Conservation (phyloP, 2,329 filamentous ascomycete species). For the Pezicula radicicola region DNA sequence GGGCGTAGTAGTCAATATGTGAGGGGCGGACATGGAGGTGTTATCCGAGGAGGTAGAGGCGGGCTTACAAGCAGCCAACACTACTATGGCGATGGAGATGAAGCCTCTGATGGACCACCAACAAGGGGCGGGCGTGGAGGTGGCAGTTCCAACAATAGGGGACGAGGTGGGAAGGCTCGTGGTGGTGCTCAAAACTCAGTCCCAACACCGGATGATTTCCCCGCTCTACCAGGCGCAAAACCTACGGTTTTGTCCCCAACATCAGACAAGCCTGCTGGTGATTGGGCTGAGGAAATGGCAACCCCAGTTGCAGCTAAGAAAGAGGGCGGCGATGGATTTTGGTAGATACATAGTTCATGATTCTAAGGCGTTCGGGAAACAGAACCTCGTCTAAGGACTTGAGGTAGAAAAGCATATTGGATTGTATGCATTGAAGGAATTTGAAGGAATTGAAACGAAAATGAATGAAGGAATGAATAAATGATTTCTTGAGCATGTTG, state of each 20-base stretch:
- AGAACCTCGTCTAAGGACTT: slow-evolving; percentile 19
- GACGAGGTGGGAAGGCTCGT: slow-evolving; percentile 13
- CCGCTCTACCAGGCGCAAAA: slow-evolving; percentile 15
- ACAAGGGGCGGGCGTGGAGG: slow-evolving; percentile 8
- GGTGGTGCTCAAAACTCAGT: slow-evolving; percentile 3
- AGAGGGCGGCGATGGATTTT: neutral
- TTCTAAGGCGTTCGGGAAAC: neutral
- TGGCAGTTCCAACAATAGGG: slow-evolving; percentile 14
- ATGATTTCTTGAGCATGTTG: no score
- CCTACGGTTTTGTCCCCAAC: neutral
- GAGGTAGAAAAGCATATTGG: neutral
- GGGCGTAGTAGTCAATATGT: slow-evolving; percentile 24
- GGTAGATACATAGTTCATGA: neutral
- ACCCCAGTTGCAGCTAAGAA: slow-evolving; percentile 16
- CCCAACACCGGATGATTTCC: slow-evolving; percentile 22
- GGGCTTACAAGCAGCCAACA: neutral
- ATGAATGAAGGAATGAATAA: no score
- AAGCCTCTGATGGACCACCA: neutral
- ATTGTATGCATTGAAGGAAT: no score
- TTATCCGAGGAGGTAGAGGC: slow-evolving; percentile 18
- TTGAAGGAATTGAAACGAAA: no score
- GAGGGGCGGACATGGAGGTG: slow-evolving; percentile 26
- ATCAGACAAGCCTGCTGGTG: slow-evolving; percentile 11
- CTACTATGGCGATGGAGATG: no score
- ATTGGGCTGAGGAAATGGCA: slow-evolving; percentile 29